A percentile compares a stretch with the other conserved stretches of the same genome.
phyloP scores from a whole-genome alignment of 495 filamentous ascomycete genomes.

The Xylona heveae region DNA sequence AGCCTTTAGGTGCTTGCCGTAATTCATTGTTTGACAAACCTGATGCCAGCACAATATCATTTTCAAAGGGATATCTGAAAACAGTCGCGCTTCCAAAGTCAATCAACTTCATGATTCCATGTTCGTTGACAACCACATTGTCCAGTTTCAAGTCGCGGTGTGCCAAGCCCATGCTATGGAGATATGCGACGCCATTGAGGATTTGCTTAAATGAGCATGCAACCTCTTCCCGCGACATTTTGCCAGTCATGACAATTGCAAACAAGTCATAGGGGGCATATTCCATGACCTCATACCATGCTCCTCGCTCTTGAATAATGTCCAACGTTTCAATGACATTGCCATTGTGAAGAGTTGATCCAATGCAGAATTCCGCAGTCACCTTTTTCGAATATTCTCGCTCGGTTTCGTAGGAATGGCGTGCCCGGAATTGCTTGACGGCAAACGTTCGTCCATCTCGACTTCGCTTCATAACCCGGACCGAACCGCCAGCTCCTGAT shows the following conservation, averaged over 20 bases:
- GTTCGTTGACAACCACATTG: slow-evolving; percentile 92
- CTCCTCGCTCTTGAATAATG: slow-evolving; percentile 83
- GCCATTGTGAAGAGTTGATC: slow-evolving; percentile 88
- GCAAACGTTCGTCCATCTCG: slow-evolving; percentile 86
- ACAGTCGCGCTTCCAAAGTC: slow-evolving; percentile 97
- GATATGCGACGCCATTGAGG: slow-evolving; percentile 84
- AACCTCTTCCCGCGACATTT: slow-evolving; percentile 85
- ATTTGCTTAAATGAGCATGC: slow-evolving; percentile 88
- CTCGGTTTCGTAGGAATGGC: slow-evolving; percentile 83
- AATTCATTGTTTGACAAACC: slow-evolving; percentile 33
- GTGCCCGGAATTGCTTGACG: slow-evolving; percentile 87
- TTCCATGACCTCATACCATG: slow-evolving; percentile 99
- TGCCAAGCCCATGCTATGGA: slow-evolving; percentile 88
- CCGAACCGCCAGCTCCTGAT: slow-evolving; percentile 86
- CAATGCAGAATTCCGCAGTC: slow-evolving; percentile 98
- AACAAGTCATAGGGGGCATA: slow-evolving; percentile 96
- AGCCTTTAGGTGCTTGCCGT: neutral
- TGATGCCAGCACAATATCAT: slow-evolving; percentile 63
- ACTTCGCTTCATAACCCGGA: slow-evolving; percentile 79
- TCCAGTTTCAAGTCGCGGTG: slow-evolving; percentile 95
- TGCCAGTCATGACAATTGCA: slow-evolving; percentile 97
- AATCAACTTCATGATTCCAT: slow-evolving; percentile 99
- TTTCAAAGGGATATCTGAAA: slow-evolving; percentile 94
- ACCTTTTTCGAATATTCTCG: slow-evolving; percentile 97
- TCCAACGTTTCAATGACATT: slow-evolving; percentile 98